phyloP scores from a whole-genome alignment of 2,329 filamentous ascomycete species.

The Hypoxylon sp. region DNA sequence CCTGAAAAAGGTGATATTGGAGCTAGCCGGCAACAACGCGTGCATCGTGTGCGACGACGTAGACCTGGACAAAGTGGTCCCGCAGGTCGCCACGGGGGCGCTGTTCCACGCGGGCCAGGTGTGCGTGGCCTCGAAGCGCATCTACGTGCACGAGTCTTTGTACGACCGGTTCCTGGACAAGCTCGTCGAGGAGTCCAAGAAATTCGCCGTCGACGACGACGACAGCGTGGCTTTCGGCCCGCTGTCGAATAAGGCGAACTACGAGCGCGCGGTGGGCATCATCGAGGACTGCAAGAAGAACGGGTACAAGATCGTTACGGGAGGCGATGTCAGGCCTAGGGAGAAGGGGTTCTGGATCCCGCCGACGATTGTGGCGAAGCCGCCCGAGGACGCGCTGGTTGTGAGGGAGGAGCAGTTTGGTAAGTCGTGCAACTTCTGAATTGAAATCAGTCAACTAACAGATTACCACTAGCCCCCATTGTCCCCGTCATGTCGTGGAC shows the following conservation, averaged over 20 bases:
- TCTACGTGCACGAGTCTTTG: conserved; percentile 73
- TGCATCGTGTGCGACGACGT: conserved; percentile 68
- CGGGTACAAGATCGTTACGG: conserved; percentile 66
- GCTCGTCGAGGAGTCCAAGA: conserved; percentile 61
- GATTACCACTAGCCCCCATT: conserved; percentile 65
- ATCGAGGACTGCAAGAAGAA: conserved; percentile 69
- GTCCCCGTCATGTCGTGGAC: conserved; percentile 74
- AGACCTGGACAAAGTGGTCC: conserved; percentile 62
- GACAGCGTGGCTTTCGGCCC: conserved; percentile 66
- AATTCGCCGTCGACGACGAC: conserved; percentile 59
- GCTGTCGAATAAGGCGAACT: conserved; percentile 76
- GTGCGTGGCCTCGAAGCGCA: conserved; percentile 70
- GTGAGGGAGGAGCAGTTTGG: conserved; percentile 74
- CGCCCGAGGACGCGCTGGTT: conserved; percentile 68
- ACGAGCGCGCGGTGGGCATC: conserved; percentile 69
- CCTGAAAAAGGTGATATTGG: conserved; percentile 68
- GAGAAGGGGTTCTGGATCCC: conserved; percentile 69
- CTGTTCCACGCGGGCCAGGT: conserved; percentile 70
- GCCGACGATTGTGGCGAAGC: conserved; percentile 71
- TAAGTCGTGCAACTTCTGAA: conserved; percentile 45
- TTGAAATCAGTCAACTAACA: background rate
- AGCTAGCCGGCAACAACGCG: conserved; percentile 70
- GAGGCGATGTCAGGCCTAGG: conserved; percentile 59
- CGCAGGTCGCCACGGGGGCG: conserved; percentile 61
- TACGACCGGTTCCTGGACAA: conserved; percentile 68